A percentile compares a stretch with the other conserved stretches of the same genome.
Conservation (phyloP, 495 filamentous ascomycete genomes). For the Aspergillus bertholletiae region DNA sequence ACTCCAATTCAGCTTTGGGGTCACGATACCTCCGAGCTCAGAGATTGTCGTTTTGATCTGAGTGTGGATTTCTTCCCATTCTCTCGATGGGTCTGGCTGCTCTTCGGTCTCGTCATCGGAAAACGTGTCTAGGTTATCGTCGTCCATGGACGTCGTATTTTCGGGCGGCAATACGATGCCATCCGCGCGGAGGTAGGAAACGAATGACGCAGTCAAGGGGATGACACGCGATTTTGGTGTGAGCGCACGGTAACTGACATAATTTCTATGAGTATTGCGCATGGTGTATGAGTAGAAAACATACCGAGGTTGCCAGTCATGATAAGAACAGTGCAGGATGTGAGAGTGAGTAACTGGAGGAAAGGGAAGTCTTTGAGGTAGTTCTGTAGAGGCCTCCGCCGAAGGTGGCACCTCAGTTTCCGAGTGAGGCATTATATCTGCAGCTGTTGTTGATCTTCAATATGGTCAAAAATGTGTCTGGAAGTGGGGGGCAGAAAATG, state of each 20-base stretch:
- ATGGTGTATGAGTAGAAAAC: background rate
- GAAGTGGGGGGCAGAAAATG: background rate
- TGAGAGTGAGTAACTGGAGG: conserved; percentile 78
- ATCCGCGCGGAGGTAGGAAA: conserved; percentile 86
- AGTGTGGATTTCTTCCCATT: conserved; percentile 70
- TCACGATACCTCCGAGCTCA: conserved; percentile 75
- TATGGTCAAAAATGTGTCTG: background rate
- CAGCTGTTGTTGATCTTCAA: background rate
- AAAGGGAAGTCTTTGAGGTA: conserved; percentile 58
- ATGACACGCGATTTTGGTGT: conserved; percentile 84
- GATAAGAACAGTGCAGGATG: conserved; percentile 91
- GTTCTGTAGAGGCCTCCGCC: conserved; percentile 15
- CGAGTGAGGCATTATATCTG: conserved; percentile 29
- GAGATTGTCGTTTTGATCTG: conserved; percentile 71
- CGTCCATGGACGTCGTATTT: conserved; percentile 25
- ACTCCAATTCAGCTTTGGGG: conserved; percentile 96
- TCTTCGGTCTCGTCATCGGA: conserved; percentile 42
- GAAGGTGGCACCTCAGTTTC: conserved; percentile 20
- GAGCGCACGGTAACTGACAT: conserved; percentile 68
- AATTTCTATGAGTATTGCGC: background rate
- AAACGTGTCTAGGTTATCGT: conserved; percentile 35
- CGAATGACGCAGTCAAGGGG: conserved; percentile 67
- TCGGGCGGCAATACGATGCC: conserved; percentile 81
- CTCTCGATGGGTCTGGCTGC: conserved; percentile 52
- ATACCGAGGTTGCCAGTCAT: conserved; percentile 75